A percentile compares a stretch with the other conserved stretches of the same genome.
Conservation (phyloP, 1,284 basidiomycete genomes). For the Malassezia dermatis region DNA sequence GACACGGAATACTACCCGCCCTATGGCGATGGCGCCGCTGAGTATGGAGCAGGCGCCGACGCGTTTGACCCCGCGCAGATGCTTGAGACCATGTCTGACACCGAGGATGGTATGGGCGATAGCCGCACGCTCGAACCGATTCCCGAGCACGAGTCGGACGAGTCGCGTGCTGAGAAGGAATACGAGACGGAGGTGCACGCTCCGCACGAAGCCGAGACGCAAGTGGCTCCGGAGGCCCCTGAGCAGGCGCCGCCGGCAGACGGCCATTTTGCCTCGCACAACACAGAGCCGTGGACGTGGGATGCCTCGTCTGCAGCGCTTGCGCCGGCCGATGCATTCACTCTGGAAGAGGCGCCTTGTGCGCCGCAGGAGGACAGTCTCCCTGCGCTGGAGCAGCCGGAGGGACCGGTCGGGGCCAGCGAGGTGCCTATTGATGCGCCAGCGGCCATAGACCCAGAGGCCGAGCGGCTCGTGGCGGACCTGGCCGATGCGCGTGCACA, state of each 20-base stretch:
- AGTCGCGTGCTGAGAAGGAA: background rate
- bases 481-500: background rate
- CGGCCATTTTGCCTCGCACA: background rate
- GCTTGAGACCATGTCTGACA: background rate
- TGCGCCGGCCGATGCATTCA: background rate
- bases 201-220: background rate
- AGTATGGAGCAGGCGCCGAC: background rate
- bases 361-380: background rate
- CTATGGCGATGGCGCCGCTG: background rate
- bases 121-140: background rate
- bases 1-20: background rate
- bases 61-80: background rate
- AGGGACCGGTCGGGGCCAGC: background rate
- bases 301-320: background rate
- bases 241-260: background rate
- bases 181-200: background rate
- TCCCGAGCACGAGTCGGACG: background rate
- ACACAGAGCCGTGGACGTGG: background rate
- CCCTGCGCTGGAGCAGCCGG: background rate
- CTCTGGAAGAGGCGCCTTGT: background rate
- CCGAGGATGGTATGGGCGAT: background rate
- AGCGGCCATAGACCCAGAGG: background rate
- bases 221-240: background rate
- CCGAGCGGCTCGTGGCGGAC: background rate
- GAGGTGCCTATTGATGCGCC: background rate